Base-by-base conservation (phyloP, 805 yeast species). In the Kuraishia hungarica region DNA sequence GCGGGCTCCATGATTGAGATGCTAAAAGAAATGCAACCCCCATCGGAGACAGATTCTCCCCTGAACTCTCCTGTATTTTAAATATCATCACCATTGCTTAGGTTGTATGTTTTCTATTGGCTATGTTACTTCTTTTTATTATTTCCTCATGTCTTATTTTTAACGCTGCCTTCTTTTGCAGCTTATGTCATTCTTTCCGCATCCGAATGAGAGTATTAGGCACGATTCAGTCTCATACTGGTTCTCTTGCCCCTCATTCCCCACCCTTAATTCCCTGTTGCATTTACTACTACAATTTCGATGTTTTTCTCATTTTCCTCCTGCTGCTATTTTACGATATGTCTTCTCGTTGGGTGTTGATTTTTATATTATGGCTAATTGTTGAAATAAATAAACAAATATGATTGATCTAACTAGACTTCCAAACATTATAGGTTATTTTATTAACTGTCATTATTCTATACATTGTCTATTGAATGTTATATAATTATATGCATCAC, bases 21-120 rank as follows among this genome's bases (percentile, higher is more conserved):
- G 24, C 24, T 20, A 43, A 21, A 28, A 21, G 50, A 21, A 22
- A 20, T 21, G 49, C 24, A 20, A n/a, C 52, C 52, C 20, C 15
- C 24, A 24, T 29, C 52, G 43, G 52, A 39, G 19, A 26, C 43
- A 15, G 43, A 39, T 15, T 50, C 52, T 22, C 52, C 52, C 10
- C 15, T 50, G 52, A 50, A 50, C 52, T 50, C 52, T 24, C 52
- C 52, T 22, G 49, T 47, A 8, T 47, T 47, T 19, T 47, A 47
- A 47, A 47, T 4, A 3, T 8, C 22, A 20, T 10, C 17, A 35
- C n/a, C 17, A 13, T 17, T 3, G 29, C 29, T 26, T 26, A 26
- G 29, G 17, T 35, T 35, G n/a, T 35, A 17, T 13, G 17, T 35
- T 35, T 35, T 35, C 43, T 35, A 35, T 35, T 35, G 43, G 43